These are phyloP conservation scores for Yamadazyma blattariae DNA, from an alignment of 1,139 yeast genomes.

Conservation along the genomic window DNA sequence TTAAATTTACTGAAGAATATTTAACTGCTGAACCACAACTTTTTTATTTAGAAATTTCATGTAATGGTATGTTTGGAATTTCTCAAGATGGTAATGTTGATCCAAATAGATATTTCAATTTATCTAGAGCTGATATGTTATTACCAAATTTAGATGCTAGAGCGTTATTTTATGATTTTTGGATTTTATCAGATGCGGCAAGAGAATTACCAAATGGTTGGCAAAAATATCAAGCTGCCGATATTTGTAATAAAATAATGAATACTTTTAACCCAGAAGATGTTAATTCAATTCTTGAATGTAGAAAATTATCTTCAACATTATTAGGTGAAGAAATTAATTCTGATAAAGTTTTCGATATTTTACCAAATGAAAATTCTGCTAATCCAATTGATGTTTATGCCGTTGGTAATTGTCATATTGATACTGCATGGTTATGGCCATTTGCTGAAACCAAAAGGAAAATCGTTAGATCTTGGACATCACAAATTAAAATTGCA, in stretches of 20 bases:
- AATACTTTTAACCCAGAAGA: constrained; percentile 68
- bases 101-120: constrained; percentile 64
- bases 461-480: constrained; percentile 92
- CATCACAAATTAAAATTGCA: constrained; percentile 81
- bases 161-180: constrained; percentile 73
- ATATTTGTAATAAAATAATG: constrained; percentile 76
- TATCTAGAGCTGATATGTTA: constrained; percentile 72
- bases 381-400: constrained; percentile 49
- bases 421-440: constrained; percentile 98
- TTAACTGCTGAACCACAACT: constrained; percentile 39
- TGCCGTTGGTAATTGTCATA: constrained; percentile 93
- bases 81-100: constrained; percentile 61
- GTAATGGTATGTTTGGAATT: constrained; percentile 93
- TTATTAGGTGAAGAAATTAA: constrained; percentile 67
- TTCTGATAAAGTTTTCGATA: constrained; percentile 57
- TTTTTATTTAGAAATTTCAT: constrained; percentile 85
- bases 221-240: constrained; percentile 81
- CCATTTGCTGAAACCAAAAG: constrained; percentile 95
- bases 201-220: constrained; percentile 72
- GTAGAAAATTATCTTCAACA: constrained; percentile 65
- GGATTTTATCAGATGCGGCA: constrained; percentile 89
- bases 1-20: constrained; percentile 56
- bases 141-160: constrained; percentile 82
- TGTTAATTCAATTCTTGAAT: constrained; percentile 45
- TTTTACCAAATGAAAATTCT: constrained; percentile 12